Evolutionary conservation across 2,329 filamentous ascomycete genomes (phyloP).

Genomic region (Hypoxylon sp.): DNA sequence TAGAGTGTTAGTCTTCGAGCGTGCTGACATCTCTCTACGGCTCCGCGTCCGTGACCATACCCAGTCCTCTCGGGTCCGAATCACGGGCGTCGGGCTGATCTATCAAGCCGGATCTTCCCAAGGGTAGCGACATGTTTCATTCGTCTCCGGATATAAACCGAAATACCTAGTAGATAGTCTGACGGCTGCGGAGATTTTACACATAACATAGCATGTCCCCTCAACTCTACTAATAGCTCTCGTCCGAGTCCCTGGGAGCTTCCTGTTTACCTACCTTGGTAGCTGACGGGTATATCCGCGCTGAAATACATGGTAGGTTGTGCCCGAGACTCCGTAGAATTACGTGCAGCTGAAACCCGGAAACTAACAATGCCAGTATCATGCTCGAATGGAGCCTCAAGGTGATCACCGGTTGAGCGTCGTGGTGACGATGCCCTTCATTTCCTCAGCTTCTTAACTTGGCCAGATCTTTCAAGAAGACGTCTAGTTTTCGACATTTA

Average conservation of each 20-base stretch:
- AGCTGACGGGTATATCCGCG: not conserved
- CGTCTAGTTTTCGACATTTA: no score
- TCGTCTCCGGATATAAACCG: not conserved
- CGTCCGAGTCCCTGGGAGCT: no score
- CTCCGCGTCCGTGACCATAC: slow-evolving; percentile 18
- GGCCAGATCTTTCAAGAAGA: not conserved
- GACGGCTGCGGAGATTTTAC: not conserved
- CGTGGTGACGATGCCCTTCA: not conserved
- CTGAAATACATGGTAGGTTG: not conserved
- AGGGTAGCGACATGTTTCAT: slow-evolving; percentile 5
- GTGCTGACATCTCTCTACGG: slow-evolving; percentile 16
- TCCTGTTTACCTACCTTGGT: not conserved
- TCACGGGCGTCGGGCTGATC: slow-evolving; percentile 8
- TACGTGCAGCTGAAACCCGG: not conserved
- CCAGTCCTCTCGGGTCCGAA: slow-evolving; percentile 9
- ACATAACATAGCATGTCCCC: not conserved
- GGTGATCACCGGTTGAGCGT: not conserved
- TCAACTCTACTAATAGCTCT: no score
- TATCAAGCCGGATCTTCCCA: slow-evolving; percentile 4
- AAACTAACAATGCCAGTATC: not conserved
- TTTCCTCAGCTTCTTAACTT: not conserved
- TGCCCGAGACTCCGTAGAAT: not conserved
- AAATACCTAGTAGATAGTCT: not conserved
- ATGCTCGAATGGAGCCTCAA: not conserved
- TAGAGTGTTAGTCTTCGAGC: slow-evolving; percentile 10